Conservation (phyloP, 140 eudicot genomes). For the Ambrosia hybrid region DNA sequence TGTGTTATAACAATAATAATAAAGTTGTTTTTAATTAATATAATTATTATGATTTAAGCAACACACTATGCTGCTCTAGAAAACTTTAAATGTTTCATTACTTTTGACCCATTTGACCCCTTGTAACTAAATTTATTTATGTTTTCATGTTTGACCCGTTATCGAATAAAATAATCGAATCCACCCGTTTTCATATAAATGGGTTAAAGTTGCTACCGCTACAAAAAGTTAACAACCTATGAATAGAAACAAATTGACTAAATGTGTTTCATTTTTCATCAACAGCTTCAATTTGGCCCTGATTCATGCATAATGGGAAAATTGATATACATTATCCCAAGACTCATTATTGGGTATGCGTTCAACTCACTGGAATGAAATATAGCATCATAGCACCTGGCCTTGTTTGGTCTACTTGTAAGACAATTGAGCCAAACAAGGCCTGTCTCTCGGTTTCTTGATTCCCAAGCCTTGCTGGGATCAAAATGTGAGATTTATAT, state of each 20-base stretch:
- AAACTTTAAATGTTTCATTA: background rate
- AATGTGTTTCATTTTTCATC: conserved; percentile 7
- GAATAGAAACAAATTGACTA: background rate
- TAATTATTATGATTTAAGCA: background rate
- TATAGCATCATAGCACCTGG: background rate
- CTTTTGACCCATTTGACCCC: background rate
- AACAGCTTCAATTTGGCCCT: conserved; percentile 77
- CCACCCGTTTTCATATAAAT: background rate
- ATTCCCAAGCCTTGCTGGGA: background rate
- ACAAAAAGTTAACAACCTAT: too few relatives aligned
- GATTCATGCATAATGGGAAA: conserved; percentile 92
- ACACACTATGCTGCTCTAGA: background rate
- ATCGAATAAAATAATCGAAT: background rate
- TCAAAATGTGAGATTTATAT: background rate
- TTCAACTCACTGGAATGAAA: background rate
- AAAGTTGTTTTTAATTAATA: background rate
- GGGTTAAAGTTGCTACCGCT: background rate
- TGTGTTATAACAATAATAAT: background rate
- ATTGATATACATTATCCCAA: conserved; percentile 62
- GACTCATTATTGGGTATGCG: conserved; percentile 80
- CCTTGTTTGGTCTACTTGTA: conserved; percentile 7
- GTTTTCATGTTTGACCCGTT: background rate
- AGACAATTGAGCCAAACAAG: background rate
- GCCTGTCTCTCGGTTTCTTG: background rate
- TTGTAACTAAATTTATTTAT: background rate